Evolutionary conservation across 805 yeast genomes (phyloP).

Genomic region (Candida sphagnicola): DNA sequence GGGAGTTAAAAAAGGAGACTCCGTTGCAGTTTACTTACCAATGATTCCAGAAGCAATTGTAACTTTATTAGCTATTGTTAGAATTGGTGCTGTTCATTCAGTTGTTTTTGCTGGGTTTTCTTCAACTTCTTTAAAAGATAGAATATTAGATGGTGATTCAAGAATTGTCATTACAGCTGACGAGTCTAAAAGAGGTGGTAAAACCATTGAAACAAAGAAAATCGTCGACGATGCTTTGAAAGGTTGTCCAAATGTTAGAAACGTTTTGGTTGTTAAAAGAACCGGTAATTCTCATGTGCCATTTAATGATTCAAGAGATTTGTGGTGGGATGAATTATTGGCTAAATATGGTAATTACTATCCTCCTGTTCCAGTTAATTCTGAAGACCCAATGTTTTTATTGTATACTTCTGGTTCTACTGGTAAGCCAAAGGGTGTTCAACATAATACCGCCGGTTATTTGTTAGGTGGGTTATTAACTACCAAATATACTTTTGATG

Average conservation of each 20-base stretch:
- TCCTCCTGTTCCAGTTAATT: constrained; percentile 81
- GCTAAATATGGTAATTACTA: constrained; percentile 76
- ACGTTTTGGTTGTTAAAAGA: constrained; percentile 84
- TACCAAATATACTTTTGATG: constrained; percentile 89
- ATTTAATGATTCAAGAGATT: constrained; percentile 77
- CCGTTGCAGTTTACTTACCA: constrained; percentile 94
- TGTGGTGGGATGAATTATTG: constrained; percentile 93
- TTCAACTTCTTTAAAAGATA: constrained; percentile 86
- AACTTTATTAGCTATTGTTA: constrained; percentile 87
- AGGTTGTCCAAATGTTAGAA: constrained; percentile 68
- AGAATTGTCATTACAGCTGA: constrained; percentile 89
- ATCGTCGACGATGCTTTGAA: constrained; percentile 92
- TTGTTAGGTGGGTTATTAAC: constrained; percentile 89
- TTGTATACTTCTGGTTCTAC: constrained; percentile 98
- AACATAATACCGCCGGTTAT: constrained; percentile 93
- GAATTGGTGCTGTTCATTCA: constrained; percentile 95
- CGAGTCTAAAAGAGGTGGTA: constrained; percentile 95
- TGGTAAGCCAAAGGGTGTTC: constrained; percentile 97
- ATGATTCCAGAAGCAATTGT: constrained; percentile 97
- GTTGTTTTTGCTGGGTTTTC: constrained; percentile 97
- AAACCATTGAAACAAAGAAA: constrained; percentile 84
- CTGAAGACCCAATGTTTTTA: constrained; percentile 94
- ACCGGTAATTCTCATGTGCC: constrained; percentile 74
- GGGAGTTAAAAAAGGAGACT: constrained; percentile 93
- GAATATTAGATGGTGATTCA: constrained; percentile 84